A percentile compares a stretch with the other conserved stretches of the same genome.
Evolutionary conservation across 352 stramenopile species (phyloP).

Genomic region (Phytopythium litorale): DNA sequence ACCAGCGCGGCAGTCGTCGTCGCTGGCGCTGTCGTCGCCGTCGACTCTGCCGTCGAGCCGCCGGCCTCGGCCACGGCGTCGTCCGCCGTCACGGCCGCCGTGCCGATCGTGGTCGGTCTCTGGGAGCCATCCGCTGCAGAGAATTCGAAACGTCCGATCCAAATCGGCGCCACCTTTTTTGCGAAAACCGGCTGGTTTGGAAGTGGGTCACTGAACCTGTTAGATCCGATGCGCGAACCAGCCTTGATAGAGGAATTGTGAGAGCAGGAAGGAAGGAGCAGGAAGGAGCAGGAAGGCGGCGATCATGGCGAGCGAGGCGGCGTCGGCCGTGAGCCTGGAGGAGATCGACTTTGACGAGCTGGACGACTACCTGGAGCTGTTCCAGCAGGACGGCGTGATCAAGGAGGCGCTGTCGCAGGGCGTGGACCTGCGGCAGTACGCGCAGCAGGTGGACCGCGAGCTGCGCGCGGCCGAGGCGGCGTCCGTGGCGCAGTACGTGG

Average conservation of each 20-base stretch:
- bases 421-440: slow-evolving; percentile 90
- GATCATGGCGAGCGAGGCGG: slow-evolving; percentile 3
- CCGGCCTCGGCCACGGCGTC: slow-evolving; percentile 1
- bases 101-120: not conserved
- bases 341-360: slow-evolving; percentile 94
- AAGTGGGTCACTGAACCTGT: not conserved
- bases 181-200: not conserved
- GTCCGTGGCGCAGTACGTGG: slow-evolving; percentile 85
- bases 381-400: slow-evolving; percentile 92
- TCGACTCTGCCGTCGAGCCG: not conserved
- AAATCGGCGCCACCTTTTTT: not conserved
- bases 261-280: too few relatives aligned
- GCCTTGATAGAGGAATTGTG: too few relatives aligned
- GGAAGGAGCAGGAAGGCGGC: too few relatives aligned
- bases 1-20: not conserved
- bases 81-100: slow-evolving; percentile 1
- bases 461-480: slow-evolving; percentile 81
- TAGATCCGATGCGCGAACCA: not conserved
- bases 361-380: slow-evolving; percentile 93
- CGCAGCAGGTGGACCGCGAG: slow-evolving; percentile 88
- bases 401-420: slow-evolving; percentile 89
- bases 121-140: not conserved
- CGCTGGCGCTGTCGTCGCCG: not conserved
- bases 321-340: slow-evolving; percentile 54
- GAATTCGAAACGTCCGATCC: not conserved